Base-by-base conservation (phyloP, 2,329 filamentous ascomycete genomes). In the Coniochaeta prunicola region DNA sequence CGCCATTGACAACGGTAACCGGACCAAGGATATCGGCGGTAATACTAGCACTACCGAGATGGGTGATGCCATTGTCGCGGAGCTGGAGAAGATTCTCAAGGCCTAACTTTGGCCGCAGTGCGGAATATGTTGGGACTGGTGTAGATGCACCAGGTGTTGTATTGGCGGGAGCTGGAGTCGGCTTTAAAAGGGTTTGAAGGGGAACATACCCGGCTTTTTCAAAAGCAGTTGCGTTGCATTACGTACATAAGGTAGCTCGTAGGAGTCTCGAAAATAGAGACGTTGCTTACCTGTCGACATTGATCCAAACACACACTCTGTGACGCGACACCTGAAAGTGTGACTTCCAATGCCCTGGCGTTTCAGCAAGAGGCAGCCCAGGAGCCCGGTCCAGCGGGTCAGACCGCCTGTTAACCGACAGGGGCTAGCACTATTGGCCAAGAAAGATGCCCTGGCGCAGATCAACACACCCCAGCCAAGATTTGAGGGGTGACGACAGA, bases 21-120 rank as follows among this genome's bases (percentile, higher is more conserved):
- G 86, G 63, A 97, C 93, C 17, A 88, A 84, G 71, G 93, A 97
- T 71, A 89, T 97, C 65, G 91, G 91, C 54, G 93, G 94, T 59
- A 83, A 74, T 58, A 80, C 86, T 12, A 84, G 80, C 63, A 97
- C 93, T 5, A 78, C 74, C 50, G 85, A 94, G 68, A 88, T 75
- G 38, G 91, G 92, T 60, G 90, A 97, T 74, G 90, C 90, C 1
- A 80, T 97, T 63, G 86, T 87, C 1, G 82, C 81, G 54, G 87
- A 96, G 78, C 76, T 96, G 60, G 80, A 83, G 72, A 85, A 84
- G 73, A 75, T 92, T 56, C 78, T 94, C 66, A 80, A 81, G 73
- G 62, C 61, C 54, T 66, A 59, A 28, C 6, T 42, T 30, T 10
- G 12, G n/a, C 36, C 4, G 36, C 26, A 5, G 19, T 42, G 17